A percentile compares a stretch with the other conserved stretches of the same genome.
These are phyloP conservation scores for Bryoerythrophyllum caledonicum DNA, from an alignment of 225 moss, liverwort and hornwort genomes.

Conservation along the genomic window DNA sequence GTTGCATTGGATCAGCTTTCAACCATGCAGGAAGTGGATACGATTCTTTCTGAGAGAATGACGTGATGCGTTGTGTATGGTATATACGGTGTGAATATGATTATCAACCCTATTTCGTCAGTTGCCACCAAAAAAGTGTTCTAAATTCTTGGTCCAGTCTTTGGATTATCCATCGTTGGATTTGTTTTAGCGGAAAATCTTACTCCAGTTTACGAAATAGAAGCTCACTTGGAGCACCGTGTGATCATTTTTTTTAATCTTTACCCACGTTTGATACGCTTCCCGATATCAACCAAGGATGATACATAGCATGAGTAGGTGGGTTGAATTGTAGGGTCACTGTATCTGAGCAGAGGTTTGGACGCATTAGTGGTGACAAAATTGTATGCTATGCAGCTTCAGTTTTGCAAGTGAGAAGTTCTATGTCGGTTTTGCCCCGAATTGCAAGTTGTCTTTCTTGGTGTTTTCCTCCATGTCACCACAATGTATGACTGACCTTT, in stretches of 20 bases:
- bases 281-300: background rate
- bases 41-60: background rate
- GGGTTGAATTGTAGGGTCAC: background rate
- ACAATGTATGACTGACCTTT: constrained; percentile 4
- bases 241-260: background rate
- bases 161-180: too few relatives aligned
- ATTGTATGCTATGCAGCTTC: background rate
- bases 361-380: background rate
- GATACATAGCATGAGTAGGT: background rate
- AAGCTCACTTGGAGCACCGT: background rate
- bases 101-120: background rate
- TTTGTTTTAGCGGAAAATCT: background rate
- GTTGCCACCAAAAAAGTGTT: background rate
- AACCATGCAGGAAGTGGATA: background rate
- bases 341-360: background rate
- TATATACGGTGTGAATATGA: background rate
- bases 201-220: background rate
- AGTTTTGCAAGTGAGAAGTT: background rate
- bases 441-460: background rate
- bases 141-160: background rate
- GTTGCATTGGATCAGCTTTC: constrained; percentile 51
- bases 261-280: background rate
- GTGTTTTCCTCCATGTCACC: too few relatives aligned
- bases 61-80: background rate
- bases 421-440: background rate